A percentile compares a stretch with the other conserved stretches of the same genome.
phyloP scores from a whole-genome alignment of 768 basidiomycete species.

The Mycena leptocephala region DNA sequence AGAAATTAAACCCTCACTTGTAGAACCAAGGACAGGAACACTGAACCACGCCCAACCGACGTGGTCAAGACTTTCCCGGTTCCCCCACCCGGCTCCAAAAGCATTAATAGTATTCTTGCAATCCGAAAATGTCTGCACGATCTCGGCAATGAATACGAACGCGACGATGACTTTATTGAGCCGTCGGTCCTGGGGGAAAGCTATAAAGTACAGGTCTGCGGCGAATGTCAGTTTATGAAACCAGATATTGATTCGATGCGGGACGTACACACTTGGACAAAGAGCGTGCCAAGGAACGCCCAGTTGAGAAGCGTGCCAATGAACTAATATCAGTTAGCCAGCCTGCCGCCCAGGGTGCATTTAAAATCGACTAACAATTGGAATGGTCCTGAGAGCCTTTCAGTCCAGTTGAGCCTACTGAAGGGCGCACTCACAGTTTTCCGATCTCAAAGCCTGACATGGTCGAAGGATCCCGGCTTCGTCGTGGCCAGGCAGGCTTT shows the following conservation, averaged over 20 bases:
- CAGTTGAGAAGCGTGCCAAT: background rate
- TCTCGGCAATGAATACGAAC: background rate
- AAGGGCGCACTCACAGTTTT: background rate
- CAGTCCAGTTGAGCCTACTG: background rate
- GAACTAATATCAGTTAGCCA: background rate
- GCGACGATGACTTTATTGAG: background rate
- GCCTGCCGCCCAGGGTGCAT: background rate
- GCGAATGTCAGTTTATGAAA: background rate
- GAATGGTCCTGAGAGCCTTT: background rate
- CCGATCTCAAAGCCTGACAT: background rate
- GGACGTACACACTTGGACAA: slow-evolving; percentile 1
- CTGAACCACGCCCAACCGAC: slow-evolving; percentile 34
- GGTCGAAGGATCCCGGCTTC: background rate
- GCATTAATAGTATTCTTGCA: background rate
- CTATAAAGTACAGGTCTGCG: slow-evolving; percentile 8
- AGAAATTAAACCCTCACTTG: slow-evolving; percentile 11
- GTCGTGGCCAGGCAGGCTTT: background rate
- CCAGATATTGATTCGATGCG: background rate
- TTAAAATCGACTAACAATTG: background rate
- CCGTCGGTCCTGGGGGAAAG: background rate
- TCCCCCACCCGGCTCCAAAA: slow-evolving; percentile 36
- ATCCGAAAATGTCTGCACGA: background rate
- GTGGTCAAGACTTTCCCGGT: slow-evolving; percentile 19
- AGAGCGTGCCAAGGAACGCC: background rate
- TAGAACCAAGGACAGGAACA: slow-evolving; percentile 31